Evolutionary conservation across 1,139 yeast genomes (phyloP), one percentile per base, ranked within the genome.

Genomic region (Pneumocystis sp.): DNA sequence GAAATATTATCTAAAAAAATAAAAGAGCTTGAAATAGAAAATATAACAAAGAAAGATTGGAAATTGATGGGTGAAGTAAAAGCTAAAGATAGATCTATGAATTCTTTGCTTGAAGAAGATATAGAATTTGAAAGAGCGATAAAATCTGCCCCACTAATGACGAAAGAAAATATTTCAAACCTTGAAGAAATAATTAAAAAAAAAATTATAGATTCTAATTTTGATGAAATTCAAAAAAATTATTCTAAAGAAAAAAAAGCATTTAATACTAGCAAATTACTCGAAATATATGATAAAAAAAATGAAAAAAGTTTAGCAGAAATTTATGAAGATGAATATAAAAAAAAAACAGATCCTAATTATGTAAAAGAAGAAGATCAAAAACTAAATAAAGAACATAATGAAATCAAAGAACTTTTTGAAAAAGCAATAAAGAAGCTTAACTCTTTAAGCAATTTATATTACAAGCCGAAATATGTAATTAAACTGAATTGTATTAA

Each of bases 21-120:
- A 68, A 82, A 82, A 57, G 80, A 82, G 70, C 79, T 90, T 64
- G 98, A 93, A 76, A 83, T 85, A 50, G 97, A 91, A 73, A 85
- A 95, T 39, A 85, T 93, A 37, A 93, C 90, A 1, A 93, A 87
- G 68, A 93, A 93, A 78, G 85, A 85, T 72, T 93, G 98, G 98
- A 85, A 96, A 8, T 81, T 91, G 81, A 87, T 85, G 73, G 98
- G 98, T 75, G 98, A 93, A 76, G 90, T 89, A 1, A 82, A 83
- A 64, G 88, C 91, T 0, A 83, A 81, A 69, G 89, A 86, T 70
- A 82, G 98, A 73, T 96, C 96, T 3, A 79, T 80, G 63, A 96
- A 93, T 76, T 86, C 97, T 0, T 78, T 93, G 56, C 73, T 87
- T 61, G 83, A 82, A 39, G 89, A 85, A 69, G 86, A 83, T 50